Evolutionary conservation across 108 stramenopile genomes (phyloP).

Genomic region (Schizochytrium sp.): DNA sequence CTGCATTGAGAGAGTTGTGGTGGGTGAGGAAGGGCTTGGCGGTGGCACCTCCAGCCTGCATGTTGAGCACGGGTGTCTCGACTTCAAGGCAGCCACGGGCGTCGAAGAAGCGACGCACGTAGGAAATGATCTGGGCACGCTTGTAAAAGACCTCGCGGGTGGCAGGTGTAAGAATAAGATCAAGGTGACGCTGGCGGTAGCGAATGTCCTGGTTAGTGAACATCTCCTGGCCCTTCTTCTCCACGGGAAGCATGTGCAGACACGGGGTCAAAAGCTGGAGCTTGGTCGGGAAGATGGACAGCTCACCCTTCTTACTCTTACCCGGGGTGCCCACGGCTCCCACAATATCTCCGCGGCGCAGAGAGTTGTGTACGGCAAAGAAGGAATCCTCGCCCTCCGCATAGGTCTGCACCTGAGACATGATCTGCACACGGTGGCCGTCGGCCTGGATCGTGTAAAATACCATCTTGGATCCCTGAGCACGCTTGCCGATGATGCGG

Average conservation of each 20-base stretch:
- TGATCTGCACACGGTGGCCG: slow-evolving; percentile 93
- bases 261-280: slow-evolving; percentile 93
- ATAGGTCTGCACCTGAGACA: slow-evolving; percentile 70
- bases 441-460: slow-evolving; percentile 97
- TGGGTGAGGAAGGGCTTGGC: slow-evolving; percentile 97
- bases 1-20: slow-evolving; percentile 95
- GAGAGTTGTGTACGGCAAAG: slow-evolving; percentile 79
- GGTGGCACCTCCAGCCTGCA: slow-evolving; percentile 97
- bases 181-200: slow-evolving; percentile 97
- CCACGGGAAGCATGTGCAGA: slow-evolving; percentile 96
- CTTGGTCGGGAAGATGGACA: slow-evolving; percentile 90
- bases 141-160: slow-evolving; percentile 86
- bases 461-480: slow-evolving; percentile 91
- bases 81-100: slow-evolving; percentile 96
- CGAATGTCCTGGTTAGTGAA: slow-evolving; percentile 96
- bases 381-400: slow-evolving; percentile 79
- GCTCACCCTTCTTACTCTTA: slow-evolving; percentile 95
- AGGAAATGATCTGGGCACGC: slow-evolving; percentile 90
- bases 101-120: slow-evolving; percentile 93
- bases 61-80: slow-evolving; percentile 99
- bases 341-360: slow-evolving; percentile 95
- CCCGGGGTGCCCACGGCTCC: slow-evolving; percentile 91
- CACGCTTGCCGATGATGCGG: slow-evolving; percentile 89
- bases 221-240: slow-evolving; percentile 73
- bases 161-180: slow-evolving; percentile 94